Conservation (phyloP, 768 basidiomycete genomes). For the Kwoniella newhampshirensis region DNA sequence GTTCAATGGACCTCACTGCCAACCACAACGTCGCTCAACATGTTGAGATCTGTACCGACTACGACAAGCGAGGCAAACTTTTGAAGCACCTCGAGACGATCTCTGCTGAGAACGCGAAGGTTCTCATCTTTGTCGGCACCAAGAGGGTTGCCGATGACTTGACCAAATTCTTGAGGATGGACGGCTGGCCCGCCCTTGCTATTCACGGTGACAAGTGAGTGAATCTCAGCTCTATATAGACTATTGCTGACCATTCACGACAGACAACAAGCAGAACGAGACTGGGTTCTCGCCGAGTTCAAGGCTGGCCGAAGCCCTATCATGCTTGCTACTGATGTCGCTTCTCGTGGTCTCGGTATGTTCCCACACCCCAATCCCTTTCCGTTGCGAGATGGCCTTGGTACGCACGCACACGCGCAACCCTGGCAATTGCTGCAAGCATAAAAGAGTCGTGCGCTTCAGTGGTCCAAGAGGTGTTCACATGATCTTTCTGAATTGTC, state of each 20-base stretch:
- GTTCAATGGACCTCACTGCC: conserved; percentile 95
- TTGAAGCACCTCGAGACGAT: conserved; percentile 97
- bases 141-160: conserved; percentile 98
- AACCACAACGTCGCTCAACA: conserved; percentile 97
- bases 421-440: conserved; percentile 29
- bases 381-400: conserved; percentile 19
- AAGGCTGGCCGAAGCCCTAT: conserved; percentile 97
- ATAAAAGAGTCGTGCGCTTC: conserved; percentile 23
- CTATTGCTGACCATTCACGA: no score
- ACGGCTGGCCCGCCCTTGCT: conserved; percentile 99
- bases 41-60: conserved; percentile 94
- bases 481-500: conserved; percentile 13
- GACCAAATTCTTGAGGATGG: conserved; percentile 87
- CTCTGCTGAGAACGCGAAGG: conserved; percentile 94
- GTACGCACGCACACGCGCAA: conserved; percentile 19
- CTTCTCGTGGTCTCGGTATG: conserved; percentile 99
- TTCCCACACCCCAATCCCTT: conserved; percentile 45
- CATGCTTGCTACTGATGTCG: conserved; percentile 97
- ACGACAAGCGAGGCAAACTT: conserved; percentile 92
- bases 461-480: conserved; percentile 21
- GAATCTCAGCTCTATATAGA: not conserved
- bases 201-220: conserved; percentile 95
- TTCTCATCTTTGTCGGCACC: conserved; percentile 96
- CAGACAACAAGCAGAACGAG: conserved; percentile 69
- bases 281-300: conserved; percentile 98